Evolutionary conservation across 192 early-diverging fungal genomes (phyloP).

Genomic region (Physocladia obscura): DNA sequence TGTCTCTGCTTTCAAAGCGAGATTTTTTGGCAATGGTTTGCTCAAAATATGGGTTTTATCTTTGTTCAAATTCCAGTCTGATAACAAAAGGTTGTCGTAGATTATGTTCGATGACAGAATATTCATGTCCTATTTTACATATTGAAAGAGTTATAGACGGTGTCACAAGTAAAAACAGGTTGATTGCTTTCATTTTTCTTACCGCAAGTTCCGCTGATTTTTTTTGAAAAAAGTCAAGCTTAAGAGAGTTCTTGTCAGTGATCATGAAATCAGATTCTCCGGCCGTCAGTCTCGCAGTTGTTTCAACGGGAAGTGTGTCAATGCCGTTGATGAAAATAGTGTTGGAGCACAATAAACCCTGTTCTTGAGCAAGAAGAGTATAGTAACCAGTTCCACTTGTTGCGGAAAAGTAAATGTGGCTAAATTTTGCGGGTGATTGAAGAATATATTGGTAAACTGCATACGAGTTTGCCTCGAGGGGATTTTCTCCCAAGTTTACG

Average conservation of each 20-base stretch:
- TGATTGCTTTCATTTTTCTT: background rate
- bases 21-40: constrained; percentile 25
- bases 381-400: constrained; percentile 31
- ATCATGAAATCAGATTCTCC: constrained; percentile 17
- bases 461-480: constrained; percentile 30
- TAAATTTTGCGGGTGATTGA: background rate
- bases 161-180: background rate
- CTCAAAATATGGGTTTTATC: constrained; percentile 3
- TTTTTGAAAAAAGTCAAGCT: constrained; percentile 29
- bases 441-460: constrained; percentile 34
- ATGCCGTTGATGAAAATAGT: constrained; percentile 34
- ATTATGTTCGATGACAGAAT: constrained; percentile 32
- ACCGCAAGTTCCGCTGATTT: constrained; percentile 38
- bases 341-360: constrained; percentile 36
- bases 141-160: background rate
- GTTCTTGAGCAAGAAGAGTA: constrained; percentile 32
- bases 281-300: constrained; percentile 11
- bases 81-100: constrained; percentile 20
- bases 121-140: constrained; percentile 31
- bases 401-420: constrained; percentile 34
- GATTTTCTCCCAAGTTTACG: constrained; percentile 24
- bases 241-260: constrained; percentile 25
- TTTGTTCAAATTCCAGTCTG: constrained; percentile 25
- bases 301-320: constrained; percentile 15
- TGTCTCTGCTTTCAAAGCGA: background rate